Evolutionary conservation across 495 filamentous ascomycete species (phyloP), one percentile per base, ranked within the genome.

Genomic region (Cercophora newfieldiana): DNA sequence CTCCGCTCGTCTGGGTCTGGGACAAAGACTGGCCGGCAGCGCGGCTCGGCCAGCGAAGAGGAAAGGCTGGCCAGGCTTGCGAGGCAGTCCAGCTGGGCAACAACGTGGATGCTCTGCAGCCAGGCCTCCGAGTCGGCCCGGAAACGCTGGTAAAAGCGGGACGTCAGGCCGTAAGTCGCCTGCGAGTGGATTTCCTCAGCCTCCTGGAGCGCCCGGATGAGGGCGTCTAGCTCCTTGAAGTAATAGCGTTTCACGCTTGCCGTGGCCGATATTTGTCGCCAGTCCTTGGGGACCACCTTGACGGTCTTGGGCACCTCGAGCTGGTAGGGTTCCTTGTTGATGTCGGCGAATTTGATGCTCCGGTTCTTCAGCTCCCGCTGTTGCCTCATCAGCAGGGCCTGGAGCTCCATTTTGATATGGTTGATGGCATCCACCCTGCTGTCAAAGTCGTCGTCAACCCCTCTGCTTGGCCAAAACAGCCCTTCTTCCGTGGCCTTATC

Each of bases 181-280:
- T 98, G 94, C 16, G 87, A 87, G 79, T 98, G 96, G 1, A 88
- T 96, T 74, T 99, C 96, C 73, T 97, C 94, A 7, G 93, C 89
- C 76, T 99, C 96, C 72, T 94, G 94, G 3, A 97, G 82, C 66
- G 91, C 84, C 53, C 93, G 88, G 26, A 99, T 92, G 8, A 96
- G 84, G 25, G 81, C 82, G 21, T 91, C 89, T 5, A 98, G 81
- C 71, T 96, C 91, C 12, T 89, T 87, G 69, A 89, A 94, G 79
- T 98, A 99, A 81, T 95, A 99, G 0, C 96, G 91, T 77, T 97
- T 98, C 72, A 95, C 91, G 57, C 89, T 88, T 55, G 89, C 84
- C 0, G 96, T 97, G 10, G 92, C 90, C 19, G 94, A 97, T 93
- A 97, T 97, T 75, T 97, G 95, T 69, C 91, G 87, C 96, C 96